Percentiles rank a stretch among this genome's conserved stretches.
phyloP scores from a whole-genome alignment of 805 yeast genomes.

The Teunomyces tritomae region DNA sequence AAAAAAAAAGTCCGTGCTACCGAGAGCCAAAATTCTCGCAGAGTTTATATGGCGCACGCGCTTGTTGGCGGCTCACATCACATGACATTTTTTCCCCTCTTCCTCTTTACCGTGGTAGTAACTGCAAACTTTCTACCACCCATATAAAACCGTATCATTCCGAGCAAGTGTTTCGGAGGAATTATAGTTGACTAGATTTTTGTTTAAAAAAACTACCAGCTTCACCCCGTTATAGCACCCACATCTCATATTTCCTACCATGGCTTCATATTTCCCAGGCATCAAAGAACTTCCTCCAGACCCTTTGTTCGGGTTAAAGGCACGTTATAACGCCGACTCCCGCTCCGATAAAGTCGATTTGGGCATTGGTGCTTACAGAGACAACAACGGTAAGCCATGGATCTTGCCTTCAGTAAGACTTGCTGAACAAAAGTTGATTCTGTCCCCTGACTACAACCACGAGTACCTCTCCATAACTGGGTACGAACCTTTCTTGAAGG shows the following conservation, averaged over 20 bases:
- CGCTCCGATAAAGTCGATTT: slow-evolving; percentile 73
- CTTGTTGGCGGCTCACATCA: not conserved
- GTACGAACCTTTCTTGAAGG: slow-evolving; percentile 58
- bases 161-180: not conserved
- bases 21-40: not conserved
- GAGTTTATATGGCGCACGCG: not conserved
- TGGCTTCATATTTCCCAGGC: slow-evolving; percentile 43
- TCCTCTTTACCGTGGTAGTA: not conserved
- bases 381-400: slow-evolving; percentile 68
- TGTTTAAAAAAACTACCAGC: too few species aligned
- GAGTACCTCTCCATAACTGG: slow-evolving; percentile 89
- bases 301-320: slow-evolving; percentile 80
- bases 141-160: not conserved
- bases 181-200: too few species aligned
- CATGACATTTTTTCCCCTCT: not conserved
- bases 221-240: not conserved
- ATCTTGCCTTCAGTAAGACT: slow-evolving; percentile 62
- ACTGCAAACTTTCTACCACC: not conserved
- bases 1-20: not conserved
- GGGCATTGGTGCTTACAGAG: slow-evolving; percentile 81
- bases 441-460: slow-evolving; percentile 67
- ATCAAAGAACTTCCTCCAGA: slow-evolving; percentile 76
- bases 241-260: slow-evolving; percentile 9
- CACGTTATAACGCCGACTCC: slow-evolving; percentile 57
- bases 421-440: slow-evolving; percentile 66